phyloP scores from a whole-genome alignment of 2,329 filamentous ascomycete genomes.

The Penicillium sp. region DNA sequence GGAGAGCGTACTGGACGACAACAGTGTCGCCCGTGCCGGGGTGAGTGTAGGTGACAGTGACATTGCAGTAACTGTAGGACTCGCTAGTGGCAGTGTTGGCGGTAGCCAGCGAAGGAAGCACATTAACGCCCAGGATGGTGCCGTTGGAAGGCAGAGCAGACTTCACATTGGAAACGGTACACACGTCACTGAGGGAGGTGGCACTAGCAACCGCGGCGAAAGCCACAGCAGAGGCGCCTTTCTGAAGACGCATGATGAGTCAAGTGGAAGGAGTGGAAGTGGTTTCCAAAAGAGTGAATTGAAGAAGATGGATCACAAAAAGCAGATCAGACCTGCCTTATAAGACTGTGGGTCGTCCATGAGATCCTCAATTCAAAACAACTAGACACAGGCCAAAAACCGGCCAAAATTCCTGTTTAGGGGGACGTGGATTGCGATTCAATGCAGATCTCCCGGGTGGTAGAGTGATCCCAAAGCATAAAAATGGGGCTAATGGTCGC shows the following conservation, averaged over 20 bases:
- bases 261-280: constrained; percentile 1
- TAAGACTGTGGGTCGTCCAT: neutral
- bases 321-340: neutral
- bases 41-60: constrained; percentile 46
- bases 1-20: constrained; percentile 41
- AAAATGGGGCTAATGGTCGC: neutral
- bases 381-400: neutral
- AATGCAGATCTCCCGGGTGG: constrained; percentile 10
- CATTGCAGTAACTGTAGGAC: constrained; percentile 41
- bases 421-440: neutral
- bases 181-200: constrained; percentile 43
- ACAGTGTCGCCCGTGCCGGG: constrained; percentile 42
- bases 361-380: neutral
- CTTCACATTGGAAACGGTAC: constrained; percentile 46
- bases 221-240: constrained; percentile 17
- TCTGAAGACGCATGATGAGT: constrained; percentile 25
- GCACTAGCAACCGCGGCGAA: constrained; percentile 32
- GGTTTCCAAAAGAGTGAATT: neutral
- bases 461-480: constrained; percentile 3
- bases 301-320: neutral
- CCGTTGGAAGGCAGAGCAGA: constrained; percentile 46
- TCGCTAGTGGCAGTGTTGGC: constrained; percentile 33
- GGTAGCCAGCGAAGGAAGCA: constrained; percentile 45
- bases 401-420: constrained; percentile 2
- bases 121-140: constrained; percentile 42